Evolutionary conservation across 2,329 filamentous ascomycete species (phyloP), one percentile per base, ranked within the genome.

Genomic region (Exophiala mesophila): DNA sequence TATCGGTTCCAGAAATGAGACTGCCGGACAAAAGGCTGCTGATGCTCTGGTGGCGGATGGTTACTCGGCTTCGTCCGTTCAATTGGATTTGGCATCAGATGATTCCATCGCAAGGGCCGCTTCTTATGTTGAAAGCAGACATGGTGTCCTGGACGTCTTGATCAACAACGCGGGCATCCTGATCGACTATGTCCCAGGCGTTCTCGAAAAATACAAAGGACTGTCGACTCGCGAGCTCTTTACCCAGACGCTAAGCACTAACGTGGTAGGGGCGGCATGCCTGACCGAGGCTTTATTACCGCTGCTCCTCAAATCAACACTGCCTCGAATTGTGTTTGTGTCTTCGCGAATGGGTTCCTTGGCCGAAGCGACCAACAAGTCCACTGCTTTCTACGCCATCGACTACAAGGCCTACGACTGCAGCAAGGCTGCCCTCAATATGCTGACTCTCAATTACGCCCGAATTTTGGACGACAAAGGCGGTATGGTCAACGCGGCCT

Each of bases 171-270:
- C 57, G 6, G 57, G 57, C 10, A 49, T 59, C 62, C 76, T 95
- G 49, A 83, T 89, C 47, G 89, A 97, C 10, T 28, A 37, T 20
- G 36, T 31, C 5, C 21, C 24, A 2, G 31, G 30, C 6, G 4
- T 40, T 18, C n/a, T 19, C 17, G 33, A 66, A 50, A 66, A 66
- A 21, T 63, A 63, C 3, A 62, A 47, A 5, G 51, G 63, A 10
- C 41, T 59, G 17, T 38, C 48, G 0, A 54, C 56, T 5, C 58
- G 63, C 41, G 59, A 69, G 0, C 58, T 66, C 1, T 64, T 67
- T 46, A 57, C 52, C 5, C 54, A 61, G 8, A 62, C 61, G 0
- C 66, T 73, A 42, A 55, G 60, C 5, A 59, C 61, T 3, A 73
- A 74, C 18, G 68, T 71, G 4, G 56, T 61, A 9, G 57, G 59